Base-by-base conservation (phyloP, 179 eudicot species). In the Sideroxylon spinosum region DNA sequence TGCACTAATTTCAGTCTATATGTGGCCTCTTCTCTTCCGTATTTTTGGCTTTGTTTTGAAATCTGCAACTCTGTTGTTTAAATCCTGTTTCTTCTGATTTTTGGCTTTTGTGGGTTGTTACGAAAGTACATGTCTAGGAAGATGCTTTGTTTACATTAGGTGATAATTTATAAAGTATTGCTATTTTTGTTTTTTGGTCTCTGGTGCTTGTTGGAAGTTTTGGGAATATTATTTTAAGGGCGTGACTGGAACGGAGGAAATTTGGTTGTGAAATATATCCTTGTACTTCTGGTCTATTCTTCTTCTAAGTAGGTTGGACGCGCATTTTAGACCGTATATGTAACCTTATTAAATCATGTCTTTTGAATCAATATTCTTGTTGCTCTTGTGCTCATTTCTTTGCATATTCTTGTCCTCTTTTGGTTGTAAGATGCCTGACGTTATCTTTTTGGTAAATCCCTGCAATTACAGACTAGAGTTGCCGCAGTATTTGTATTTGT, bases 401-500 rank as follows among this genome's bases (percentile, higher is more conserved):
- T 80, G 6, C 48, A 20, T 68, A n/a, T 75, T 53, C 65, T 68
- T 57, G 19, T 37, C 60, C 20, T 59, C 28, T 74, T 20, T 46
- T 59, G 22, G 19, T 59, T 62, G n/a, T 68, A 11, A 75, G 32
- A 61, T 60, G 56, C 56, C 19, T 61, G 62, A 25, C 28, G 9
- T 32, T 75, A 67, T 68, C 55, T 25, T 17, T 32, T 55, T 75
- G 37, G 49, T 66, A 75, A 11, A 17, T 46, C n/a, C 76, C 68
- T 59, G 72, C 50, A 78, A 53, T 37, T 86, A 87, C 98, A 94
- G 99, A 89, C 88, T 70, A 92, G 99, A 88, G 98, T 96, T 74
- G 96, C 94, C 6, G 99, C 97, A 66, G 68, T 94, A 82, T 96
- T 90, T 85, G 88, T 88, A 67, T 94, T 96, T 78, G 83, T 96